phyloP scores from a whole-genome alignment of 148 eudicot species.

The Heliamphora exappendiculata region DNA sequence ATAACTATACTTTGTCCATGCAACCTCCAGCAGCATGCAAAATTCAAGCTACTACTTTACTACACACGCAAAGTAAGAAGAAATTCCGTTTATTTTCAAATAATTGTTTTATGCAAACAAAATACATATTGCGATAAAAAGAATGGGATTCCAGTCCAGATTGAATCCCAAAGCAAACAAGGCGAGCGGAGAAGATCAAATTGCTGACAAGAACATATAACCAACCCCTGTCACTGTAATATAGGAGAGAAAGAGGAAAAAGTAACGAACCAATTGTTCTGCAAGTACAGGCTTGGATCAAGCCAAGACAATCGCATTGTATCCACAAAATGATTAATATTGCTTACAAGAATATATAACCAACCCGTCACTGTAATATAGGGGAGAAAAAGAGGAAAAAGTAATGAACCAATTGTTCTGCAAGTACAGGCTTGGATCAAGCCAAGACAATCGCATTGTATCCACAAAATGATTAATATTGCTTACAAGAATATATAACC shows the following conservation, averaged over 20 bases:
- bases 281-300: not conserved
- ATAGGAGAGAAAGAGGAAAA: not conserved
- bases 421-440: not conserved
- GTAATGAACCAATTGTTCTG: not conserved
- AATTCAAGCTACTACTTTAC: not conserved
- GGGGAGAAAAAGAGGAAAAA: not conserved
- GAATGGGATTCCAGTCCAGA: not conserved
- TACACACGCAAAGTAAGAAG: not conserved
- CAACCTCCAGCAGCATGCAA: not conserved
- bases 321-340: not conserved
- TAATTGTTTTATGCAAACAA: not conserved
- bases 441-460: not conserved
- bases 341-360: no score
- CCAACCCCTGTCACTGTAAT: no score
- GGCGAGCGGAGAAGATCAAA: not conserved
- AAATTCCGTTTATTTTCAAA: not conserved
- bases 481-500: no score
- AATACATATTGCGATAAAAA: not conserved
- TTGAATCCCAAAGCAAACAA: not conserved
- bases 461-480: not conserved
- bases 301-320: not conserved
- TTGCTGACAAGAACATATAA: not conserved
- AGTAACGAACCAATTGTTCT: not conserved
- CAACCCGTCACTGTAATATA: not conserved
- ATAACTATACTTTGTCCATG: not conserved